Base-by-base conservation (phyloP, 2,329 filamentous ascomycete genomes). In the Podosphaera aphanis region DNA sequence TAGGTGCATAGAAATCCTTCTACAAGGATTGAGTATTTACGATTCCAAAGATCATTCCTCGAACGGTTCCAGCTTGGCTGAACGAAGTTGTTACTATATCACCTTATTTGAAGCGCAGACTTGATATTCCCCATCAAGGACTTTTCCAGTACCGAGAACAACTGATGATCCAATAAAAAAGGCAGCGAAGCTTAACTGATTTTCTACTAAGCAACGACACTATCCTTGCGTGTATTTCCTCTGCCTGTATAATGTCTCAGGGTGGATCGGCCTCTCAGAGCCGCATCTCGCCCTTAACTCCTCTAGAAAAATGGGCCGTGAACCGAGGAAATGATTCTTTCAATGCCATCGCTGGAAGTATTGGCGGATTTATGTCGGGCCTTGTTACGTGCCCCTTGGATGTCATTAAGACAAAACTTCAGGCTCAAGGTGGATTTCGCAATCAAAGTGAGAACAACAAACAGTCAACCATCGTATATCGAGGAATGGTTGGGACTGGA, bases 371-470 rank as follows among this genome's bases (percentile, higher is more conserved):
- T 57, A 85, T 84, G 19, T 93, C 86, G 6, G 90, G 90, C 44
- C 74, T 98, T 47, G 83, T 94, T 52, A 95, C 88, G 45, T 98
- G 90, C 61, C 90, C 90, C 37, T 77, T 98, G 54, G 90, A 98
- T 67, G 90, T 98, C 50, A 95, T 98, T 63, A 98, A 98, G 67
- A 98, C 90, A 39, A 95, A 94, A 63, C 65, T 98, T 49, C 90
- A 98, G 62, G 88, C 86, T 15, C 90, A 95, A 61, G 88, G 88
- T 51, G 83, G 84, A 18, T 92, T 93, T 62, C 53, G 70, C 64
- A 62, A 60, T 39, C 49, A 49, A 45, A 48, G 48, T 29, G 47
- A 41, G 18, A 23, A 33, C 13, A 46, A 18, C 21, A 43, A 33
- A 36, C 31, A 48, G 64, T 23, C 49, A 62, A 65, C 68, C 44